Conservation (phyloP, 2,329 filamentous ascomycete species). For the Pestalotiopsis sp. region DNA sequence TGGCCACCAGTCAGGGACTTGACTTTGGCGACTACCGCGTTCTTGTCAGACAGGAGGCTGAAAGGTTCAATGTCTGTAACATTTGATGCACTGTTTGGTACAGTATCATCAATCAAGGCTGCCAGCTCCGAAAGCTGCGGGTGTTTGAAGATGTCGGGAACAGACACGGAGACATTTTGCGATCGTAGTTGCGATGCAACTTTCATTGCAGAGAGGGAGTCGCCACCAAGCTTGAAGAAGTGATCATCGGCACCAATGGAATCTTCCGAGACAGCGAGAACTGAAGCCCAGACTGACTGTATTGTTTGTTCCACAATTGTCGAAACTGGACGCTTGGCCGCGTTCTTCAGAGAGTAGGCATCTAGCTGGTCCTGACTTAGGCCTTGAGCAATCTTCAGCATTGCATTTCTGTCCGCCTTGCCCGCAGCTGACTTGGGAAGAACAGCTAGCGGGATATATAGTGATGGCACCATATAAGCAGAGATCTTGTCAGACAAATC, state of each 20-base stretch:
- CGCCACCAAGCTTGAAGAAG: conserved; percentile 16
- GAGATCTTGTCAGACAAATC: conserved; percentile 5
- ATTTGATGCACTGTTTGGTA: background rate
- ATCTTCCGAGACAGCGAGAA: conserved; percentile 13
- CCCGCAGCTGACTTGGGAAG: conserved; percentile 9
- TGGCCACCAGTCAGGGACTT: background rate
- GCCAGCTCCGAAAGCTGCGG: conserved; percentile 10
- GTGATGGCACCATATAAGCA: conserved; percentile 14
- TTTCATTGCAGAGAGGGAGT: conserved; percentile 19
- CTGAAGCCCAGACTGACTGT: conserved; percentile 7
- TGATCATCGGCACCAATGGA: conserved; percentile 12
- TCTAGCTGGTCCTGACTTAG: conserved; percentile 1
- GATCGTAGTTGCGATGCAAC: conserved; percentile 27
- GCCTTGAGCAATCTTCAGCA: background rate
- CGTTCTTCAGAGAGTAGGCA: conserved; percentile 7
- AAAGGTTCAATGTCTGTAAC: background rate
- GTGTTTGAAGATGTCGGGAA: conserved; percentile 15
- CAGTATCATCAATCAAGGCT: background rate
- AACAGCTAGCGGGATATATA: conserved; percentile 12
- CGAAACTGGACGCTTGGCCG: background rate
- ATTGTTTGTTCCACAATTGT: background rate
- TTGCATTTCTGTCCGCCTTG: conserved; percentile 9
- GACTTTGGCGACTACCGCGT: background rate
- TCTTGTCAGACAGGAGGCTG: background rate
- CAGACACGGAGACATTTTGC: conserved; percentile 4